These are phyloP conservation scores for Pichia terricola DNA, from an alignment of 1,139 yeast genomes.

Conservation along the genomic window DNA sequence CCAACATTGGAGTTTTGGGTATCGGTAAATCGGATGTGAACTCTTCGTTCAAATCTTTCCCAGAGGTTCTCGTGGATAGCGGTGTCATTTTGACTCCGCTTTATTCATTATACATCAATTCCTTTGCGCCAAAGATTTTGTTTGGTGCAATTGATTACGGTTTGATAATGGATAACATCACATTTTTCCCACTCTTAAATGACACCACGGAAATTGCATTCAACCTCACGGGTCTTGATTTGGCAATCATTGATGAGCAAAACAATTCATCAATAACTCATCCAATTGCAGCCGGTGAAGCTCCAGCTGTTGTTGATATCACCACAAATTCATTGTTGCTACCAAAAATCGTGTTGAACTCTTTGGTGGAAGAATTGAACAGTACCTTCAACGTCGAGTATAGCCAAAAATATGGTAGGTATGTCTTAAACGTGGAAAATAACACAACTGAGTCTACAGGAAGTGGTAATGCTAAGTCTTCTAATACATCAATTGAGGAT, in stretches of 20 bases:
- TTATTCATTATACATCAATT: constrained; percentile 38
- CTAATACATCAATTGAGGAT: neutral
- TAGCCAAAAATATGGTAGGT: constrained; percentile 25
- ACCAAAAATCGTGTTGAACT: constrained; percentile 31
- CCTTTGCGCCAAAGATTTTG: constrained; percentile 32
- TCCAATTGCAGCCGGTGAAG: constrained; percentile 27
- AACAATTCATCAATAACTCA: neutral
- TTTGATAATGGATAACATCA: constrained; percentile 35
- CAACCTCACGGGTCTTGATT: constrained; percentile 7
- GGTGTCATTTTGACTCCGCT: constrained; percentile 43
- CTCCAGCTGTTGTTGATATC: constrained; percentile 35
- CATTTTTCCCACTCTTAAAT: constrained; percentile 31
- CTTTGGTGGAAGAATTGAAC: constrained; percentile 31
- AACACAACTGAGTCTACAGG: constrained; percentile 17
- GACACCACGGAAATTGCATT: constrained; percentile 22
- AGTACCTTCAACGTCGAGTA: constrained; percentile 24
- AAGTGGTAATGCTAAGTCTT: neutral
- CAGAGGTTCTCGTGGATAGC: constrained; percentile 24
- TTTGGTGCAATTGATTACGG: constrained; percentile 49
- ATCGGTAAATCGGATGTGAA: constrained; percentile 33
- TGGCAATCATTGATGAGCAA: neutral
- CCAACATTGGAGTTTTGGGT: constrained; percentile 49
- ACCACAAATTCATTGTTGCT: constrained; percentile 36
- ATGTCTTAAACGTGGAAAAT: constrained; percentile 16
- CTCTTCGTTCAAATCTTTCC: constrained; percentile 33